These are phyloP conservation scores for Chiua virens DNA, from an alignment of 768 basidiomycete species.

Conservation along the genomic window DNA sequence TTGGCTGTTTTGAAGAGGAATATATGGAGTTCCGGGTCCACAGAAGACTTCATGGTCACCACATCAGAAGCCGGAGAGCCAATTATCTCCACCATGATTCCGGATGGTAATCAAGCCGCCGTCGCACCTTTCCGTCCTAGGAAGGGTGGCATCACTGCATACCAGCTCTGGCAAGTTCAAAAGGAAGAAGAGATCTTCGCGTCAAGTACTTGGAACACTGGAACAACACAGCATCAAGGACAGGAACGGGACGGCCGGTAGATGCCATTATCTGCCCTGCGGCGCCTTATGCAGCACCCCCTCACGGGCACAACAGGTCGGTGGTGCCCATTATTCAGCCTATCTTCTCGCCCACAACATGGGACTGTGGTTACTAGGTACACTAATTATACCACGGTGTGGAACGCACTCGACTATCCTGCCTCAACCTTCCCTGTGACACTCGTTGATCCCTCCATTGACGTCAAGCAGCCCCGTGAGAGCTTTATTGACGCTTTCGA, in stretches of 20 bases:
- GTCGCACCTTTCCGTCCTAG: slow-evolving; percentile 28
- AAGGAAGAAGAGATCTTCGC: slow-evolving; percentile 46
- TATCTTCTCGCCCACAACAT: not conserved
- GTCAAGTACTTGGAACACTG: slow-evolving; percentile 62
- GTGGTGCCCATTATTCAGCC: slow-evolving; percentile 11
- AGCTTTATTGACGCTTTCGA: slow-evolving; percentile 52
- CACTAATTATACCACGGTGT: slow-evolving; percentile 57
- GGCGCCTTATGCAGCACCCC: slow-evolving; percentile 59
- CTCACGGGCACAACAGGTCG: slow-evolving; percentile 60
- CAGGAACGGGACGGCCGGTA: slow-evolving; percentile 69
- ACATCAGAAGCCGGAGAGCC: slow-evolving; percentile 53
- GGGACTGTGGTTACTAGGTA: slow-evolving; percentile 34
- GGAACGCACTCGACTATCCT: slow-evolving; percentile 70
- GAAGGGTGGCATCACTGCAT: slow-evolving; percentile 43
- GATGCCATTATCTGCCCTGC: slow-evolving; percentile 73
- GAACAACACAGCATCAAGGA: slow-evolving; percentile 49
- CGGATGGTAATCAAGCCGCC: slow-evolving; percentile 25
- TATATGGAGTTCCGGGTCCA: slow-evolving; percentile 49
- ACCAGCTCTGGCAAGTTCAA: slow-evolving; percentile 68
- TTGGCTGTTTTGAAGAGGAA: slow-evolving; percentile 25
- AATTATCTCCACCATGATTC: slow-evolving; percentile 47
- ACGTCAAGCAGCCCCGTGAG: slow-evolving; percentile 44
- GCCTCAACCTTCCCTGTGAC: slow-evolving; percentile 65
- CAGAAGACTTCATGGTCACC: slow-evolving; percentile 44
- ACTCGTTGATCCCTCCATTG: slow-evolving; percentile 52